These are phyloP conservation scores for Abelmoschus esculentus DNA, from an alignment of 345 rosid species.

Conservation along the genomic window DNA sequence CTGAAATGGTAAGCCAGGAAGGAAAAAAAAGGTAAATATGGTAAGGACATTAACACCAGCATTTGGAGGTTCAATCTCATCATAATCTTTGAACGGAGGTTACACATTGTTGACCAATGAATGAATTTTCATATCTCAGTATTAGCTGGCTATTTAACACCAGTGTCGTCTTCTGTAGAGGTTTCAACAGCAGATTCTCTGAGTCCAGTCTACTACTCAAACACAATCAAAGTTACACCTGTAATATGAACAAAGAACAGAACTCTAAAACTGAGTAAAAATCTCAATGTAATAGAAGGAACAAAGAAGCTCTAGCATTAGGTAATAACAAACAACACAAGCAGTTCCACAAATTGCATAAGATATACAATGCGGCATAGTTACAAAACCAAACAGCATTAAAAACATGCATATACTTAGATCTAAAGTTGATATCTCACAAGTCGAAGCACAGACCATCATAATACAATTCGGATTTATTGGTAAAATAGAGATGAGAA, in stretches of 20 bases:
- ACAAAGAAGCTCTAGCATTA: no score
- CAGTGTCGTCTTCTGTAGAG: conserved; percentile 7
- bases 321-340: no score
- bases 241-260: neutral
- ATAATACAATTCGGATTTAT: neutral
- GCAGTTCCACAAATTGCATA: no score
- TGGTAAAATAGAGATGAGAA: conserved; percentile 3
- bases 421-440: neutral
- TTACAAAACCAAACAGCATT: conserved; percentile 2
- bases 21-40: no score
- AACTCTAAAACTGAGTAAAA: neutral
- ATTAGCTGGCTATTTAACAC: neutral
- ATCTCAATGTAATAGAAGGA: no score
- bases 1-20: neutral
- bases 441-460: neutral
- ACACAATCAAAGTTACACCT: neutral
- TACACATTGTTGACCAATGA: conserved; percentile 3
- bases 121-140: conserved; percentile 14
- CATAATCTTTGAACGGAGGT: neutral
- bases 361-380: no score
- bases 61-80: conserved; percentile 5
- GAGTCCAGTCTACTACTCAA: conserved; percentile 33
- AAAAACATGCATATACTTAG: neutral
- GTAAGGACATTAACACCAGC: no score
- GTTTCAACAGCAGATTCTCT: conserved; percentile 22